Evolutionary conservation across 176 grass and related monocot species (phyloP).

Genomic region (Zizania latifolia): DNA sequence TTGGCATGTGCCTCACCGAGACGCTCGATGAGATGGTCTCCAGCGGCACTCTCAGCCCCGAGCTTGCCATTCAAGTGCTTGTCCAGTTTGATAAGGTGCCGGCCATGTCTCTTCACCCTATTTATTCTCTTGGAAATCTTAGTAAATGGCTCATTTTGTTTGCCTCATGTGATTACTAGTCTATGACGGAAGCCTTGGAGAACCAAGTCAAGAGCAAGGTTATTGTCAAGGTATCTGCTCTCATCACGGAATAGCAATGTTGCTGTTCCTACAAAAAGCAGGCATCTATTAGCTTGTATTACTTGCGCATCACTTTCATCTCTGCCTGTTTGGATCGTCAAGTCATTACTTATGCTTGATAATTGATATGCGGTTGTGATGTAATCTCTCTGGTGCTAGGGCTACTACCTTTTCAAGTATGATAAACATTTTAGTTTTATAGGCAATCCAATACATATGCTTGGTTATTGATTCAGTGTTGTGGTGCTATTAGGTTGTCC

Average conservation of each 20-base stretch:
- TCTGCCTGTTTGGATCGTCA: not conserved
- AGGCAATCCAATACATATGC: not conserved
- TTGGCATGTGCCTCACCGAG: conserved; percentile 90
- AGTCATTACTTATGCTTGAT: not conserved
- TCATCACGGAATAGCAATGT: not conserved
- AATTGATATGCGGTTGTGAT: not conserved
- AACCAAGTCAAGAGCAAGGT: conserved; percentile 95
- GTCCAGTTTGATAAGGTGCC: conserved; percentile 97
- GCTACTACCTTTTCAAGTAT: not conserved
- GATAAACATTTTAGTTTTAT: no score
- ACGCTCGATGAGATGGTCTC: conserved; percentile 93
- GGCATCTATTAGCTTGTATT: no score
- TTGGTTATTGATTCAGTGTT: not conserved
- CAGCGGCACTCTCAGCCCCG: conserved; percentile 71
- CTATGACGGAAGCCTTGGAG: conserved; percentile 92
- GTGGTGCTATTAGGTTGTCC: not conserved
- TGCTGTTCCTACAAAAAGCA: not conserved
- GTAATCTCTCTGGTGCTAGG: not conserved
- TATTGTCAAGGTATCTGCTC: conserved; percentile 59
- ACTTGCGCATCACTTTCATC: not conserved
- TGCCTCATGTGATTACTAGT: conserved; percentile 30
- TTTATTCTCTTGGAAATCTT: not conserved
- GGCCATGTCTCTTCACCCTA: not conserved
- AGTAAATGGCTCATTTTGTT: not conserved
- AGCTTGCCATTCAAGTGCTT: conserved; percentile 93